Percentiles rank a stretch among this genome's conserved stretches.
Evolutionary conservation across 2,329 filamentous ascomycete genomes (phyloP).

Genomic region (Tolypocladium paradoxum): DNA sequence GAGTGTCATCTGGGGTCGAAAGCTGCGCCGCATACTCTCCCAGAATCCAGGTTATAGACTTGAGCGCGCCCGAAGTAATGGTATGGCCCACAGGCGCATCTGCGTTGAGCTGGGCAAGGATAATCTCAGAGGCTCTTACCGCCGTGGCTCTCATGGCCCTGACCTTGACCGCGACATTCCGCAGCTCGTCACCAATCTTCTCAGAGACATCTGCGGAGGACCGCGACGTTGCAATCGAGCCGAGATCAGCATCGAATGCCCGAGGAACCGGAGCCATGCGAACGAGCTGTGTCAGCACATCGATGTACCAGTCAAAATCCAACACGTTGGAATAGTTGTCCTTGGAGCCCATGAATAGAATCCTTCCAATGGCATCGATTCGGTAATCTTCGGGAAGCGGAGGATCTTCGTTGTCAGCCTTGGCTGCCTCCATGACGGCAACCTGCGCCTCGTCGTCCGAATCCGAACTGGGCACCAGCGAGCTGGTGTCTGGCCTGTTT

Average conservation of each 20-base stretch:
- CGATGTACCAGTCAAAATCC: slow-evolving; percentile 98
- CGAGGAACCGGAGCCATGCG: slow-evolving; percentile 51
- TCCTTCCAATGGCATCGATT: slow-evolving; percentile 68
- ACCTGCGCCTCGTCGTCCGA: slow-evolving; percentile 41
- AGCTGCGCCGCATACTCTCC: slow-evolving; percentile 79
- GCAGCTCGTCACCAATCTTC: slow-evolving; percentile 72
- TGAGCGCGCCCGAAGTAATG: slow-evolving; percentile 55
- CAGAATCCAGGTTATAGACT: slow-evolving; percentile 71
- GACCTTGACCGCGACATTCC: slow-evolving; percentile 87
- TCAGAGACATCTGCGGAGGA: slow-evolving; percentile 43
- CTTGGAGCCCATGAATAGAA: slow-evolving; percentile 80
- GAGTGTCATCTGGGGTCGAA: slow-evolving; percentile 55
- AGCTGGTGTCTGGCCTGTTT: slow-evolving; percentile 29
- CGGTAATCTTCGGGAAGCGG: slow-evolving; percentile 80
- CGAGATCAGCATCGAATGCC: slow-evolving; percentile 24
- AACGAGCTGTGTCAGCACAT: slow-evolving; percentile 76
- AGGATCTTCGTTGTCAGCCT: slow-evolving; percentile 31
- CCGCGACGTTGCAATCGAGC: slow-evolving; percentile 15
- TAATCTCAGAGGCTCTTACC: slow-evolving; percentile 71
- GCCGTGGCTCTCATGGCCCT: slow-evolving; percentile 69
- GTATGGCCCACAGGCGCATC: slow-evolving; percentile 44
- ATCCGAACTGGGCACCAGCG: slow-evolving; percentile 31
- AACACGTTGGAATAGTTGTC: slow-evolving; percentile 77
- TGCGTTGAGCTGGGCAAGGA: slow-evolving; percentile 48
- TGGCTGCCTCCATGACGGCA: slow-evolving; percentile 22